Conservation (phyloP, 2,329 filamentous ascomycete genomes). For the Colletotrichum scovillei region DNA sequence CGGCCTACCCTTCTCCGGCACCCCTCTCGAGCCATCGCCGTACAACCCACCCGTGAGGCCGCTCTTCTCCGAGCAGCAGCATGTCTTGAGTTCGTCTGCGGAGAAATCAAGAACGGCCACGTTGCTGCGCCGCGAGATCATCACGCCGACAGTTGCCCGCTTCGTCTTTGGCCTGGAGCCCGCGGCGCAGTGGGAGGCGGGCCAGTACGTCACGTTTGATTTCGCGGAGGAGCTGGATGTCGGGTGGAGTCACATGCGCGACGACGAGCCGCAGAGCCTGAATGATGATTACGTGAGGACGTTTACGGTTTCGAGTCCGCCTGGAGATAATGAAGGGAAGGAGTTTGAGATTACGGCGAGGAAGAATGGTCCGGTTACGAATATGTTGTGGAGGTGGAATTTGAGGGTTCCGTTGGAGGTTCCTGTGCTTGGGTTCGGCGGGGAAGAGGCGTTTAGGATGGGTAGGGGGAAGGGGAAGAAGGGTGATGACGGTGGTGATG, state of each 20-base stretch:
- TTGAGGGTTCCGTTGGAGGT: slow-evolving; percentile 67
- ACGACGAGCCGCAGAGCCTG: slow-evolving; percentile 80
- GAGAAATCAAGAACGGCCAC: slow-evolving; percentile 54
- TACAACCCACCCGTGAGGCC: slow-evolving; percentile 82
- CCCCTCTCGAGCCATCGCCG: slow-evolving; percentile 70
- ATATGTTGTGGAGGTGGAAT: slow-evolving; percentile 70
- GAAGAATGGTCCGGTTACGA: slow-evolving; percentile 76
- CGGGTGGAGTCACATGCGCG: slow-evolving; percentile 86
- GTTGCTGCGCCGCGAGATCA: slow-evolving; percentile 65
- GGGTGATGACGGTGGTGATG: not conserved
- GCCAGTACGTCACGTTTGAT: slow-evolving; percentile 82
- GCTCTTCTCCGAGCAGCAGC: slow-evolving; percentile 64
- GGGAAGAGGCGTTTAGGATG: slow-evolving; percentile 58
- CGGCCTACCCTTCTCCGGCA: slow-evolving; percentile 76
- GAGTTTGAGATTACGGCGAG: slow-evolving; percentile 78
- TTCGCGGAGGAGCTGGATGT: slow-evolving; percentile 75
- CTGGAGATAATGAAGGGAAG: slow-evolving; percentile 46
- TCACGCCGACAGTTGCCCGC: slow-evolving; percentile 76
- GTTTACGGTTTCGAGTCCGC: slow-evolving; percentile 80
- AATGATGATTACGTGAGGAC: slow-evolving; percentile 89
- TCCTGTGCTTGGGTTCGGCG: slow-evolving; percentile 79
- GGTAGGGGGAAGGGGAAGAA: slow-evolving; percentile 31
- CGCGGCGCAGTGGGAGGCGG: slow-evolving; percentile 66
- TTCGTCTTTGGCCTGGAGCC: slow-evolving; percentile 63
- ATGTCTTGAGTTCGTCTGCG: not conserved